Conservation (phyloP, 805 yeast species). For the Pichia paraexigua region DNA sequence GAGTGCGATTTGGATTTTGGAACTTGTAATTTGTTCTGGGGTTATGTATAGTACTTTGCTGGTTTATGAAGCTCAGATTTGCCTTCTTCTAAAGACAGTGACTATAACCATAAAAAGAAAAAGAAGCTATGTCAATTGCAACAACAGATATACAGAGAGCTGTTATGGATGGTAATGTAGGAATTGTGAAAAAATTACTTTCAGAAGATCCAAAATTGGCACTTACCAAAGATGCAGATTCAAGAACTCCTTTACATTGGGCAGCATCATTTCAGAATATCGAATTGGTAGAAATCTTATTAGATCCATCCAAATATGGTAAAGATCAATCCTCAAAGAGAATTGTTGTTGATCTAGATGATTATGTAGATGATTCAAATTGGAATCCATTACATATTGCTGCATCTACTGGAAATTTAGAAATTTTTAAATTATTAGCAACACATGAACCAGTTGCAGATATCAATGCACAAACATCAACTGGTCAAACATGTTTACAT, state of each 20-base stretch:
- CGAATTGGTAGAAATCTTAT: conserved; percentile 42
- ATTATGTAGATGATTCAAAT: conserved; percentile 62
- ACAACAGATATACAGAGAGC: conserved; percentile 46
- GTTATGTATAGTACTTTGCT: neutral
- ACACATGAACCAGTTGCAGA: conserved; percentile 47
- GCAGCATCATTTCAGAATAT: conserved; percentile 60
- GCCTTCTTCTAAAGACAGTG: neutral
- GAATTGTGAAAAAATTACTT: conserved; percentile 44
- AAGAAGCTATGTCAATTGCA: conserved; percentile 13
- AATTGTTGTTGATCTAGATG: conserved; percentile 51
- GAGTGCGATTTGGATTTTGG: neutral
- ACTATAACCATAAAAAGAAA: neutral
- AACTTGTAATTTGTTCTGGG: no score
- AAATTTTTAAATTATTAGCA: conserved; percentile 44
- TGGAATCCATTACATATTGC: conserved; percentile 90
- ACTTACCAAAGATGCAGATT: conserved; percentile 54
- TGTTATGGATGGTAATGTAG: conserved; percentile 50
- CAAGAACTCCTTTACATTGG: conserved; percentile 82
- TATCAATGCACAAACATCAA: conserved; percentile 48
- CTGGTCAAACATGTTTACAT: conserved; percentile 70
- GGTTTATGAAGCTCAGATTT: neutral
- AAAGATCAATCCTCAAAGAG: neutral
- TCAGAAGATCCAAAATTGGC: conserved; percentile 42
- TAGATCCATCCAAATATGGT: conserved; percentile 12
- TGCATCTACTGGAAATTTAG: conserved; percentile 59